phyloP scores from a whole-genome alignment of 495 filamentous ascomycete genomes.

The Penicillium pulvis region DNA sequence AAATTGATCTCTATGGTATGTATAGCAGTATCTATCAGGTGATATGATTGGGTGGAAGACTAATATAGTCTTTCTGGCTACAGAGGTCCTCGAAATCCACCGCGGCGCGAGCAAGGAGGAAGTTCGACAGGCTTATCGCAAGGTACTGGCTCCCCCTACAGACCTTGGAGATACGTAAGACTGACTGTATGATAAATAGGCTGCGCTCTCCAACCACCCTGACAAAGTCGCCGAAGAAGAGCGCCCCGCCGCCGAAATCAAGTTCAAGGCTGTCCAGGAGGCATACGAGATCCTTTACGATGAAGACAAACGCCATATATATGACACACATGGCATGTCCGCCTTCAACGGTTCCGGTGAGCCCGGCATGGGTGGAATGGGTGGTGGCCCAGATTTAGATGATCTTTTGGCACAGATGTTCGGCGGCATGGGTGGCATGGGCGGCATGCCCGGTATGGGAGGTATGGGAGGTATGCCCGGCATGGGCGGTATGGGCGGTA shows the following conservation, averaged over 20 bases:
- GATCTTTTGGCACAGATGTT: conserved; percentile 96
- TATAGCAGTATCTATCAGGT: neutral
- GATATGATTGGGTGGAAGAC: neutral
- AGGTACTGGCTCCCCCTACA: conserved; percentile 54
- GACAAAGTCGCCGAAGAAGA: conserved; percentile 93
- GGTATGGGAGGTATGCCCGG: conserved; percentile 64
- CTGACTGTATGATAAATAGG: conserved; percentile 48
- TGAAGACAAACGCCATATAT: conserved; percentile 87
- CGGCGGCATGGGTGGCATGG: conserved; percentile 60
- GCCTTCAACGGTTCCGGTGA: conserved; percentile 79
- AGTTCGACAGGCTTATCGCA: conserved; percentile 97
- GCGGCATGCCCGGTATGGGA: conserved; percentile 52
- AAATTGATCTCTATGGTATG: conserved; percentile 52
- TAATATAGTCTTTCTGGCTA: conserved; percentile 4
- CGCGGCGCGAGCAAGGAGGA: conserved; percentile 73
- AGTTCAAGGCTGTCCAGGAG: conserved; percentile 87
- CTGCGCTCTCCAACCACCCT: conserved; percentile 85
- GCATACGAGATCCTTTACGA: conserved; percentile 98
- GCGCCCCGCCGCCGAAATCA: conserved; percentile 78
- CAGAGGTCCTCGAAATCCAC: conserved; percentile 77
- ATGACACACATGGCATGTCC: conserved; percentile 92
- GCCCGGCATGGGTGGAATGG: conserved; percentile 66
- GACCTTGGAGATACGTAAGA: neutral
- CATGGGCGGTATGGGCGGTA: conserved; percentile 51
- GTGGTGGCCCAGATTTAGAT: conserved; percentile 76